Conservation (phyloP, 2,329 filamentous ascomycete genomes). For the Ilyonectria robusta region DNA sequence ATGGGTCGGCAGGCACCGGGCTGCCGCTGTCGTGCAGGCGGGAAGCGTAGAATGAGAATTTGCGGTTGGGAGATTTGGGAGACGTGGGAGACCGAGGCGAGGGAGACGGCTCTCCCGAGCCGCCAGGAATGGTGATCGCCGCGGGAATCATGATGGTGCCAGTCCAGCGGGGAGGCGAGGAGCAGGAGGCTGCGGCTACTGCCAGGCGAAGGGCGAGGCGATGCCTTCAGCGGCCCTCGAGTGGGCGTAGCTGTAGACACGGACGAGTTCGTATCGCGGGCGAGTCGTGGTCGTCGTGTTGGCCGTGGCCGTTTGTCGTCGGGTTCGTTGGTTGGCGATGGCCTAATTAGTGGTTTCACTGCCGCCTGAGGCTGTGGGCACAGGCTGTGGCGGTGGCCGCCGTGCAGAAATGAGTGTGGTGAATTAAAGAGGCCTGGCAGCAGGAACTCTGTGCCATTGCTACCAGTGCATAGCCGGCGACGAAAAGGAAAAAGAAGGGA, state of each 20-base stretch:
- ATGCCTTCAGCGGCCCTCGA: conserved; percentile 44
- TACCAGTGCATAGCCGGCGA: conserved; percentile 40
- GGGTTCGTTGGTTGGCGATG: conserved; percentile 31
- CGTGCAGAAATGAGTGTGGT: conserved; percentile 17
- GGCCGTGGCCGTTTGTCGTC: conserved; percentile 31
- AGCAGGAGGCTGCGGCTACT: conserved; percentile 40
- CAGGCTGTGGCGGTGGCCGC: conserved; percentile 37
- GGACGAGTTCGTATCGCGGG: conserved; percentile 21
- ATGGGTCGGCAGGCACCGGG: conserved; percentile 37
- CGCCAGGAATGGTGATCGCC: conserved; percentile 40
- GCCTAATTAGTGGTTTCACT: conserved; percentile 37
- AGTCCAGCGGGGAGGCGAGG: conserved; percentile 23
- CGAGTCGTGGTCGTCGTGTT: conserved; percentile 39
- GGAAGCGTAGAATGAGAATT: conserved; percentile 41
- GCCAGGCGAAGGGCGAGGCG: conserved; percentile 40
- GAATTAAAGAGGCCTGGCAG: conserved; percentile 30
- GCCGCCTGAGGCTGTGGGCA: conserved; percentile 36
- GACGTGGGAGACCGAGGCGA: conserved; percentile 34
- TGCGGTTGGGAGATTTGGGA: conserved; percentile 33
- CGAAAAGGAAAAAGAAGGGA: conserved; percentile 31
- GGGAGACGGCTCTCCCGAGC: conserved; percentile 22
- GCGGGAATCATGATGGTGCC: conserved; percentile 39
- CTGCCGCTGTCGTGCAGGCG: conserved; percentile 40
- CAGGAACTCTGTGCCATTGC: conserved; percentile 46
- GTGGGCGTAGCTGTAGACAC: conserved; percentile 31